Evolutionary conservation across 257 asterid genomes (phyloP).

Genomic region (Marsdenia floribunda): DNA sequence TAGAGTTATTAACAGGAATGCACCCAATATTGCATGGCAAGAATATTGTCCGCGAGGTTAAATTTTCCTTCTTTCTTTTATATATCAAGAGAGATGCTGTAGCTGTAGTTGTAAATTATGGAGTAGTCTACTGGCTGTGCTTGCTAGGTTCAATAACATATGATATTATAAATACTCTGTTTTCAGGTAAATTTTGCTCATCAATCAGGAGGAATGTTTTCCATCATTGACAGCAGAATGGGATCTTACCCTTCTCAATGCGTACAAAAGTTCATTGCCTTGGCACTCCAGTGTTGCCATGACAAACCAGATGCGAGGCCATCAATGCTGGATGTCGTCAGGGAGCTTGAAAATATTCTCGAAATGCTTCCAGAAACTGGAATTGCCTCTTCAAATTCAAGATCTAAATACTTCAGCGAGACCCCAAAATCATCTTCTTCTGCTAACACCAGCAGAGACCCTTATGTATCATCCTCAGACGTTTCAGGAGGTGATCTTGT

Average conservation of each 20-base stretch:
- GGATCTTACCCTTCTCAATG: conserved; percentile 63
- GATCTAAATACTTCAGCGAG: conserved; percentile 27
- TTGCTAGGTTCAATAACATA: not conserved
- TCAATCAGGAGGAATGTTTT: conserved; percentile 53
- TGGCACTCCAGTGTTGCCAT: conserved; percentile 62
- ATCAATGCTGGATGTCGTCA: conserved; percentile 62
- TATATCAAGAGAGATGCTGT: not conserved
- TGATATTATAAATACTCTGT: conserved; percentile 1
- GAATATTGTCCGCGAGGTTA: conserved; percentile 84
- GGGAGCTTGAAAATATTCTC: conserved; percentile 63
- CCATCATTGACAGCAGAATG: conserved; percentile 67
- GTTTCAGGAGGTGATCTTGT: conserved; percentile 51
- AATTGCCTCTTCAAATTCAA: conserved; percentile 21
- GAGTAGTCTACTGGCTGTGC: not conserved
- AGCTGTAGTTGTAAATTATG: not conserved
- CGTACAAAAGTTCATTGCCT: conserved; percentile 49
- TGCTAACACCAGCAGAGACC: conserved; percentile 33
- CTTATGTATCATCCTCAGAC: conserved; percentile 29
- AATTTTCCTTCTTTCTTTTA: not conserved
- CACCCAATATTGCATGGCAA: conserved; percentile 80
- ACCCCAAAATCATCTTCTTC: conserved; percentile 30
- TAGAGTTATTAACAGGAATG: conserved; percentile 84
- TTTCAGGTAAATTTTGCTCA: conserved; percentile 59
- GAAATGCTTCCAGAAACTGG: conserved; percentile 39
- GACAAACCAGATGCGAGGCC: conserved; percentile 74